These are phyloP conservation scores for Aspergillus texensis DNA, from an alignment of 2,329 filamentous ascomycete genomes.

Conservation along the genomic window DNA sequence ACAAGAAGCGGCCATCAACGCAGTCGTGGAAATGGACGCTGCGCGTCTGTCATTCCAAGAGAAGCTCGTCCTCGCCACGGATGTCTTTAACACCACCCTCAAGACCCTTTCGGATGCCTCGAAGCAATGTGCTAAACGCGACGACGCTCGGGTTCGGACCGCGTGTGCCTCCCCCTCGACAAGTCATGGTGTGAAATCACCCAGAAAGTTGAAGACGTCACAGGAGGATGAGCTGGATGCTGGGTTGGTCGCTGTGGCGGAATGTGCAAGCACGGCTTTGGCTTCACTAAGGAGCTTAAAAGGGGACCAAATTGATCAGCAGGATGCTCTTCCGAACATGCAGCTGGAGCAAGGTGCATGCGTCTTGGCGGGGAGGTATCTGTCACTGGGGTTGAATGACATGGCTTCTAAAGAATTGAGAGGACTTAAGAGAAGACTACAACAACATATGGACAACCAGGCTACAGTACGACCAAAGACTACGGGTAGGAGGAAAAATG, in stretches of 20 bases:
- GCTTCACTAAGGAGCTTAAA: slow-evolving; percentile 41
- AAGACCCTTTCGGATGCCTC: slow-evolving; percentile 46
- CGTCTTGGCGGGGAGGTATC: slow-evolving; percentile 44
- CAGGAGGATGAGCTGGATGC: slow-evolving; percentile 19
- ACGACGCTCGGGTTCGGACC: slow-evolving; percentile 16
- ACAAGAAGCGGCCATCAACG: slow-evolving; percentile 30
- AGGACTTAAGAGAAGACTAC: slow-evolving; percentile 41
- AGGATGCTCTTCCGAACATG: slow-evolving; percentile 32
- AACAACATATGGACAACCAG: slow-evolving; percentile 31
- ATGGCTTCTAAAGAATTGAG: slow-evolving; percentile 45
- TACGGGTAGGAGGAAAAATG: slow-evolving; percentile 12
- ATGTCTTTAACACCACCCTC: slow-evolving; percentile 49
- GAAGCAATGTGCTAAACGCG: slow-evolving; percentile 28
- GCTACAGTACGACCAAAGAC: slow-evolving; percentile 21
- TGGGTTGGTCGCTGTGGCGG: slow-evolving; percentile 37
- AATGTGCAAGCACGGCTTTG: slow-evolving; percentile 45
- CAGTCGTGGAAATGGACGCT: slow-evolving; percentile 28
- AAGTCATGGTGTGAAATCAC: slow-evolving; percentile 29
- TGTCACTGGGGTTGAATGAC: slow-evolving; percentile 44
- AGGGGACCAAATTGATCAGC: slow-evolving; percentile 27
- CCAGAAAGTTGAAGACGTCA: slow-evolving; percentile 25
- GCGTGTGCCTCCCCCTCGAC: slow-evolving; percentile 30
- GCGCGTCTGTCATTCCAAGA: slow-evolving; percentile 39
- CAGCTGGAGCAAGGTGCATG: slow-evolving; percentile 48
- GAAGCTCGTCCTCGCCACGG: slow-evolving; percentile 47